phyloP scores from a whole-genome alignment of 441 rosid genomes.

The Brassica hybrid region DNA sequence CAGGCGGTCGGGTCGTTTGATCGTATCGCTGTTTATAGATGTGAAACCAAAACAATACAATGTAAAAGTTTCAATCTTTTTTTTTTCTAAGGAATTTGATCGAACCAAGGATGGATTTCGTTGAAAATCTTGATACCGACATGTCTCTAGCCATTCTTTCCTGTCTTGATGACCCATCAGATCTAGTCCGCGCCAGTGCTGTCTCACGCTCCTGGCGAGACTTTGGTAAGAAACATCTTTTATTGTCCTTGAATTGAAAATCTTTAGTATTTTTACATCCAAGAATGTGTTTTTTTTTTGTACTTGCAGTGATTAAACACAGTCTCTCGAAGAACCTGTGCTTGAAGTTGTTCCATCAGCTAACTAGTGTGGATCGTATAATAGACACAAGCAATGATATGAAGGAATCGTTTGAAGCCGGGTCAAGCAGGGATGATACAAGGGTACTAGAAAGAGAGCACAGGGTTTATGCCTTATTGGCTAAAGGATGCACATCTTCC shows the following conservation, averaged over 20 bases:
- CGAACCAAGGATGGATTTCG: slow-evolving; percentile 49
- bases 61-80: neutral
- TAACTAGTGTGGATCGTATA: slow-evolving; percentile 55
- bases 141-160: slow-evolving; percentile 52
- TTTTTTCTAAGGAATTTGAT: neutral
- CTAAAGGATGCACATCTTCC: slow-evolving; percentile 53
- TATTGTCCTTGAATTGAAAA: slow-evolving; percentile 2
- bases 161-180: slow-evolving; percentile 68
- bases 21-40: neutral
- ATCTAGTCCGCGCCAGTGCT: slow-evolving; percentile 65
- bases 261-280: neutral
- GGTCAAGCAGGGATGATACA: slow-evolving; percentile 57
- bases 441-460: slow-evolving; percentile 66
- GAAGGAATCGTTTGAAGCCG: slow-evolving; percentile 48
- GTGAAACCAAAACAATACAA: neutral
- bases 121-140: slow-evolving; percentile 57
- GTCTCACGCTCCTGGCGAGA: slow-evolving; percentile 72
- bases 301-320: slow-evolving; percentile 65
- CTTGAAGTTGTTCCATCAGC: slow-evolving; percentile 66
- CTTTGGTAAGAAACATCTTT: slow-evolving; percentile 58
- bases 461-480: slow-evolving; percentile 67
- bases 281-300: neutral
- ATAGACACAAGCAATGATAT: slow-evolving; percentile 41
- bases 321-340: slow-evolving; percentile 75
- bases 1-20: neutral